Conservation (phyloP, 208 protist species). For the Paratrypanosoma confusum region DNA sequence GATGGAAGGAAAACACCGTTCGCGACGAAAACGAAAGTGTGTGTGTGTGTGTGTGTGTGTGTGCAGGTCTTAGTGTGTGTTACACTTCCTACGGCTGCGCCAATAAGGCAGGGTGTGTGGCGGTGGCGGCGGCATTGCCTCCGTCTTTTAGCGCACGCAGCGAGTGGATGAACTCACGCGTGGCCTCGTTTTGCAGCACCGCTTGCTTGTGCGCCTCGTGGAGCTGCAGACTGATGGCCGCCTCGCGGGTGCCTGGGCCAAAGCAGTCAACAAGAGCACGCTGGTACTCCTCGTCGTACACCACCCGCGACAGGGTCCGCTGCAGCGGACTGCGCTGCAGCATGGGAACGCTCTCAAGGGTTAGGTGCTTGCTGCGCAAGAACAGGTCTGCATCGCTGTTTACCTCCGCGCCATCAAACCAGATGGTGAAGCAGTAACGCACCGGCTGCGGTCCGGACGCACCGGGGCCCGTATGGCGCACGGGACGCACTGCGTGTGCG, state of each 20-base stretch:
- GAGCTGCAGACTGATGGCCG: constrained; percentile 16
- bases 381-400: constrained; percentile 34
- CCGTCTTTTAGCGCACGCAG: too few relatives aligned
- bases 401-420: constrained; percentile 25
- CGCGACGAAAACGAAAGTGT: too few relatives aligned
- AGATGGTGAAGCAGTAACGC: constrained; percentile 49
- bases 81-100: too few relatives aligned
- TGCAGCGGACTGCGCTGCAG: constrained; percentile 28
- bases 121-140: too few relatives aligned
- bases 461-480: too few relatives aligned
- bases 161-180: too few relatives aligned
- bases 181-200: constrained; percentile 8
- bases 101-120: too few relatives aligned
- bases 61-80: too few relatives aligned
- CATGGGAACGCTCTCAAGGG: constrained; percentile 14
- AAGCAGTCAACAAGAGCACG: constrained; percentile 26
- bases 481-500: constrained; percentile 25
- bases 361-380: constrained; percentile 20
- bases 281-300: constrained; percentile 31
- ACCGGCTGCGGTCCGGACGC: neutral
- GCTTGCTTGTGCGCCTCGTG: constrained; percentile 24
- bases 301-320: constrained; percentile 23
- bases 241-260: constrained; percentile 10
- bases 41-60: too few relatives aligned
- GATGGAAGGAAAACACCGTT: too few relatives aligned